phyloP scores from a whole-genome alignment of 2,329 filamentous ascomycete species.

The Fusarium sp. region DNA sequence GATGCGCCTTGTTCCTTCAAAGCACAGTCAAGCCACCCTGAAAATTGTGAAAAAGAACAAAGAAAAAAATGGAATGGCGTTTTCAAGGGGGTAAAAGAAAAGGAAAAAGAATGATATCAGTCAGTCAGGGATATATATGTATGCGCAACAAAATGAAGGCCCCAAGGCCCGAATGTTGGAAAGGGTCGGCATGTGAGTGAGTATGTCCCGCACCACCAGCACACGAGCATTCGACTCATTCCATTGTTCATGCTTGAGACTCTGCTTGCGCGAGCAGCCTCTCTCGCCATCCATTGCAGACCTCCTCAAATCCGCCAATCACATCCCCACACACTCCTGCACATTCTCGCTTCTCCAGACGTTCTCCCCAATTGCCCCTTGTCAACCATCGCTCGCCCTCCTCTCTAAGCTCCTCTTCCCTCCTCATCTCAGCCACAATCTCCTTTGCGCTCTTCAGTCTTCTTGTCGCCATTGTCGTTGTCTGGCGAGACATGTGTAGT shows the following conservation, averaged over 20 bases:
- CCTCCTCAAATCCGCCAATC: conserved; percentile 89
- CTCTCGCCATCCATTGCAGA: conserved; percentile 85
- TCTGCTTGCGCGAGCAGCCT: conserved; percentile 75
- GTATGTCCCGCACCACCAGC: conserved; percentile 24
- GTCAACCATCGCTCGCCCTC: conserved; percentile 85
- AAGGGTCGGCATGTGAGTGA: conserved; percentile 3
- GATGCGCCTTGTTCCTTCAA: conserved; percentile 28
- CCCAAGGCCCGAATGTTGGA: conserved; percentile 1
- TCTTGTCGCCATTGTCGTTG: conserved; percentile 81
- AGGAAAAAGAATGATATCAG: conserved; percentile 9
- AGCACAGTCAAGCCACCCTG: conserved; percentile 22
- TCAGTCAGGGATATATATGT: background rate
- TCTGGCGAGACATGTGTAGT: conserved; percentile 92
- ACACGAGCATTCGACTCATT: conserved; percentile 1
- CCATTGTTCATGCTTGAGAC: conserved; percentile 49
- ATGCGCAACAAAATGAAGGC: conserved; percentile 6
- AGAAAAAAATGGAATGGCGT: conserved; percentile 15
- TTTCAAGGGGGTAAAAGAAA: background rate
- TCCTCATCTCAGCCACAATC: conserved; percentile 83
- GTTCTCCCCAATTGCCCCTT: conserved; percentile 83
- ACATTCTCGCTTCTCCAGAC: conserved; percentile 80
- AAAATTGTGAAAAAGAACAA: conserved; percentile 15
- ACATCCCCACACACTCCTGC: conserved; percentile 87
- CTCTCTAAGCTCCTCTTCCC: conserved; percentile 83
- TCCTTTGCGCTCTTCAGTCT: conserved; percentile 84